Percentiles rank a stretch among this genome's conserved stretches.
Evolutionary conservation across 2,329 filamentous ascomycete species (phyloP).

Genomic region (Diaporthe citrichinensis): DNA sequence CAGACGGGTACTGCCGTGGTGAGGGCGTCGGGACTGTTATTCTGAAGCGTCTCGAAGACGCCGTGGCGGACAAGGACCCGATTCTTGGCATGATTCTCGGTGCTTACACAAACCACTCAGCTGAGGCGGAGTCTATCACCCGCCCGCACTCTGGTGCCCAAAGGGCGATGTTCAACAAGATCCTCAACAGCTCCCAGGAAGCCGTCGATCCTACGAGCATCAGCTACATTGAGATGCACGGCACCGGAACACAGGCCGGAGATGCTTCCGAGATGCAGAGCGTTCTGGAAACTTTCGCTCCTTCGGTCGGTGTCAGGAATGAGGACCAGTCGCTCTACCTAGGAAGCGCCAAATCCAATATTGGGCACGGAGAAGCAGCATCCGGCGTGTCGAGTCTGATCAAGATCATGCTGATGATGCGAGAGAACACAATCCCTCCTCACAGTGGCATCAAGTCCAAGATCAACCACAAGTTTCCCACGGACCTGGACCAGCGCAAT

Average conservation of each 20-base stretch:
- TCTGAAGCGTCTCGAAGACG: conserved; percentile 62
- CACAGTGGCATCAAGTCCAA: conserved; percentile 45
- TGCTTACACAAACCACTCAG: conserved; percentile 27
- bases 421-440: conserved; percentile 41
- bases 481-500: conserved; percentile 17
- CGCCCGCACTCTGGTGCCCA: conserved; percentile 24
- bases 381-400: conserved; percentile 43
- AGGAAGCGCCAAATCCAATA: conserved; percentile 67
- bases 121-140: conserved; percentile 30
- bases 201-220: conserved; percentile 79
- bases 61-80: conserved; percentile 57
- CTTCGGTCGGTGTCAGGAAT: conserved; percentile 59
- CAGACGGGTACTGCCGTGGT: conserved; percentile 66
- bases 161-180: conserved; percentile 18
- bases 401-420: conserved; percentile 45
- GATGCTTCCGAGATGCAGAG: conserved; percentile 82
- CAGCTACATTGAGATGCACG: conserved; percentile 36
- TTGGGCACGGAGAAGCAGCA: conserved; percentile 41
- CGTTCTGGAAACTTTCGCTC: conserved; percentile 71
- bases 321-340: conserved; percentile 64
- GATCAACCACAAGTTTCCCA: conserved; percentile 48
- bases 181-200: not conserved
- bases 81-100: conserved; percentile 48
- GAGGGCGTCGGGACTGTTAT: conserved; percentile 62
- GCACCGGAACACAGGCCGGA: conserved; percentile 32